Percentiles rank a stretch among this genome's conserved stretches.
Evolutionary conservation across 495 filamentous ascomycete species (phyloP).

Genomic region (Lasiosphaeria hispida): DNA sequence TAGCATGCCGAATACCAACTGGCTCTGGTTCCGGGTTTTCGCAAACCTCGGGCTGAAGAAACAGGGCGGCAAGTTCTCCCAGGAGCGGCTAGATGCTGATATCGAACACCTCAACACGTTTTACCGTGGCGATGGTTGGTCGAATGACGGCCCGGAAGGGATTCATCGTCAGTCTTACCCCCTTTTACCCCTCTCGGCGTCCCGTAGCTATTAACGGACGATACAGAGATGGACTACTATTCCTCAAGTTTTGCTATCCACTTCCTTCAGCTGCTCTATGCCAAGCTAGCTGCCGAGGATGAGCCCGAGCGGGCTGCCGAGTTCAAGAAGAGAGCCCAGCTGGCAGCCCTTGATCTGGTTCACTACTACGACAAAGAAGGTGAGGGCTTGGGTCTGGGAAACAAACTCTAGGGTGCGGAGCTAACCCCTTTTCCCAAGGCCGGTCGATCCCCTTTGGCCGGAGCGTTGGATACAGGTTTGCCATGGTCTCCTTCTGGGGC

Average conservation of each 20-base stretch:
- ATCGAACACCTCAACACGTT: slow-evolving; percentile 76
- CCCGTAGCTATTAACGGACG: not conserved
- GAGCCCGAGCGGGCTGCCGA: slow-evolving; percentile 66
- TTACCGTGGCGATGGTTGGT: slow-evolving; percentile 76
- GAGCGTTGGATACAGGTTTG: slow-evolving; percentile 74
- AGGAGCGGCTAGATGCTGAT: slow-evolving; percentile 65
- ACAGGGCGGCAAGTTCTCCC: slow-evolving; percentile 64
- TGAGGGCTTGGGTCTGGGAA: slow-evolving; percentile 16
- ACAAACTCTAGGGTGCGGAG: not conserved
- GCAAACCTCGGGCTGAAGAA: slow-evolving; percentile 73
- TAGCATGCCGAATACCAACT: slow-evolving; percentile 59
- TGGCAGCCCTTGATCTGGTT: slow-evolving; percentile 66
- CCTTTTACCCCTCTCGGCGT: not conserved
- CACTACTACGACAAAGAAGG: slow-evolving; percentile 71
- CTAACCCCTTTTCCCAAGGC: slow-evolving; percentile 31
- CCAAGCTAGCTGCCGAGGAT: slow-evolving; percentile 66
- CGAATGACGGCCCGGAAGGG: slow-evolving; percentile 72
- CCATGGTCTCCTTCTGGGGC: slow-evolving; percentile 80
- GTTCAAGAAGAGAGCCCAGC: slow-evolving; percentile 63
- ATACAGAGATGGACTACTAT: slow-evolving; percentile 73
- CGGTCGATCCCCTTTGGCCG: slow-evolving; percentile 71
- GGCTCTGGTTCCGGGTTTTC: slow-evolving; percentile 81
- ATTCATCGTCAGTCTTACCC: slow-evolving; percentile 52
- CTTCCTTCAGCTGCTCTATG: slow-evolving; percentile 72
- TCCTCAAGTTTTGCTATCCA: slow-evolving; percentile 79